Evolutionary conservation across 495 filamentous ascomycete species (phyloP).

Genomic region (Xylaria palmicola): DNA sequence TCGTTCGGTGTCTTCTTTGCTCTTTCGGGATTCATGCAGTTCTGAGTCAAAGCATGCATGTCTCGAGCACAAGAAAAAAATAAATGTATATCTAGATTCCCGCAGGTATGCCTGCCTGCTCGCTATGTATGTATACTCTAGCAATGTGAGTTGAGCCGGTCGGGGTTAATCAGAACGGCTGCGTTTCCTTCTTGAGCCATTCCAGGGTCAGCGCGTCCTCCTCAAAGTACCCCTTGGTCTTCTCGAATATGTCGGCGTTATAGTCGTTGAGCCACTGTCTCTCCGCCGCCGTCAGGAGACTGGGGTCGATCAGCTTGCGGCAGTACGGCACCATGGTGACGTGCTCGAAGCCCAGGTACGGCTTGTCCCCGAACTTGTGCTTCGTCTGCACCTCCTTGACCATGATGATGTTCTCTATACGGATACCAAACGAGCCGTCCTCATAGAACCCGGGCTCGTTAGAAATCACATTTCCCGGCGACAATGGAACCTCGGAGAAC

Average conservation of each 20-base stretch:
- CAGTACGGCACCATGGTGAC: slow-evolving; percentile 97
- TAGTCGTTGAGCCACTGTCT: slow-evolving; percentile 86
- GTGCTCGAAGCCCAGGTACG: slow-evolving; percentile 93
- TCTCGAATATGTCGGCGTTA: slow-evolving; percentile 75
- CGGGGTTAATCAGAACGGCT: slow-evolving; percentile 39
- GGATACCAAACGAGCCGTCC: slow-evolving; percentile 95
- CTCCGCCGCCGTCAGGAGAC: slow-evolving; percentile 71
- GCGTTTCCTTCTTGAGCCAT: slow-evolving; percentile 88
- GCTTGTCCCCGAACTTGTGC: slow-evolving; percentile 87
- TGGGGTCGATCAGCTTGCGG: slow-evolving; percentile 78
- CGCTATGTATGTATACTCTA: slow-evolving; percentile 13
- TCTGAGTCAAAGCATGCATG: slow-evolving; percentile 37
- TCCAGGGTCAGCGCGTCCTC: slow-evolving; percentile 63
- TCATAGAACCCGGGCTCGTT: slow-evolving; percentile 98
- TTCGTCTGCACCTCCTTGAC: slow-evolving; percentile 82
- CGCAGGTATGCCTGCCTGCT: neutral
- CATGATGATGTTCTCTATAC: slow-evolving; percentile 94
- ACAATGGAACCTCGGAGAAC: slow-evolving; percentile 86
- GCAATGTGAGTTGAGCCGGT: neutral
- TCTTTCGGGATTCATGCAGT: slow-evolving; percentile 69
- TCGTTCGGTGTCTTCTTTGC: slow-evolving; percentile 76
- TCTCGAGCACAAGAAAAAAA: neutral
- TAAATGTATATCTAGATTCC: slow-evolving; percentile 4
- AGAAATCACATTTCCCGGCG: slow-evolving; percentile 90
- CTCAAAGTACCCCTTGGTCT: slow-evolving; percentile 80